A percentile compares a stretch with the other conserved stretches of the same genome.
phyloP scores from a whole-genome alignment of 768 basidiomycete species.

The Boletus barrowsii region DNA sequence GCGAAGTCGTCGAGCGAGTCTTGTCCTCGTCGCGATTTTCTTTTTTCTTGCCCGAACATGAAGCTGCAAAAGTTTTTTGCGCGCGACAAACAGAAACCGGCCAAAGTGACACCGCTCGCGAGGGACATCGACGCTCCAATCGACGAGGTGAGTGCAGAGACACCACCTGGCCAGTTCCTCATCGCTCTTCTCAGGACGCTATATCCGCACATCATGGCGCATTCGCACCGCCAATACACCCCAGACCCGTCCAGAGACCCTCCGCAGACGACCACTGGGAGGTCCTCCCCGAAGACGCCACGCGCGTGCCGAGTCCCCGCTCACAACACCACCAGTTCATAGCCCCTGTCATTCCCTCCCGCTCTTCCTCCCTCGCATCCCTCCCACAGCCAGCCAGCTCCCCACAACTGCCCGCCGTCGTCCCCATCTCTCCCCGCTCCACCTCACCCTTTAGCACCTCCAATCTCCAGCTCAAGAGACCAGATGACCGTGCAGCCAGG shows the following conservation, averaged over 20 bases:
- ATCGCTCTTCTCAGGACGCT: slow-evolving; percentile 16
- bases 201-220: slow-evolving; percentile 24
- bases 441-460: slow-evolving; percentile 45
- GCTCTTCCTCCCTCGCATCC: slow-evolving; percentile 50
- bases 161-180: neutral
- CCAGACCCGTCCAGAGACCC: slow-evolving; percentile 16
- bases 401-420: slow-evolving; percentile 31
- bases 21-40: too few species aligned
- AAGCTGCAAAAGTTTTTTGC: slow-evolving; percentile 54
- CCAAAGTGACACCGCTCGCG: slow-evolving; percentile 28
- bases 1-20: too few species aligned
- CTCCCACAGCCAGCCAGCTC: slow-evolving; percentile 42
- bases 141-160: slow-evolving; percentile 25
- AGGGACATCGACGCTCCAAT: slow-evolving; percentile 26
- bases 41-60: slow-evolving; percentile 33
- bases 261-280: slow-evolving; percentile 49
- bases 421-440: slow-evolving; percentile 33
- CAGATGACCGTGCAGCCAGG: slow-evolving; percentile 20
- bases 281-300: slow-evolving; percentile 34
- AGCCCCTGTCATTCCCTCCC: slow-evolving; percentile 38
- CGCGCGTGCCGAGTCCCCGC: slow-evolving; percentile 20
- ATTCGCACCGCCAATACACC: neutral
- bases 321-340: slow-evolving; percentile 26
- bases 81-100: slow-evolving; percentile 44
- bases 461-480: slow-evolving; percentile 10